A percentile compares a stretch with the other conserved stretches of the same genome.
Evolutionary conservation across 352 stramenopile genomes (phyloP).

Genomic region (Phytophthora cactorum): DNA sequence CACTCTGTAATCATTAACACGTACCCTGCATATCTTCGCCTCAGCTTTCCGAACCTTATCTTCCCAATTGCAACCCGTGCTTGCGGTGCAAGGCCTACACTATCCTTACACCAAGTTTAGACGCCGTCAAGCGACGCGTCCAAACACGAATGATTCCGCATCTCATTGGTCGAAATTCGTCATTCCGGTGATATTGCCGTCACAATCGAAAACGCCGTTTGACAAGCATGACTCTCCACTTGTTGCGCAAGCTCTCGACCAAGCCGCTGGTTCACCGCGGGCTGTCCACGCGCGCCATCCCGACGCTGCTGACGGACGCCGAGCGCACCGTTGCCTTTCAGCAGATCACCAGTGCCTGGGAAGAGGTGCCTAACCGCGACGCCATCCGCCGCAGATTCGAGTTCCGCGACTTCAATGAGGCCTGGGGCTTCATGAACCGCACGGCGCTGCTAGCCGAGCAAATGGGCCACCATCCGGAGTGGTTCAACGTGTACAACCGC

Average conservation of each 20-base stretch:
- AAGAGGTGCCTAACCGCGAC: constrained; percentile 63
- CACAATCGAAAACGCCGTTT: constrained; percentile 5
- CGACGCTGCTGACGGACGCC: constrained; percentile 50
- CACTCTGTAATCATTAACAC: constrained; percentile 38
- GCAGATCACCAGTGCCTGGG: constrained; percentile 60
- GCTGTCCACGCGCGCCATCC: constrained; percentile 40
- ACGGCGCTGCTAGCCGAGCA: constrained; percentile 80
- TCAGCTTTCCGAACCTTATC: background rate
- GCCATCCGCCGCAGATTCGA: constrained; percentile 85
- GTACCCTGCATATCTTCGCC: constrained; percentile 19
- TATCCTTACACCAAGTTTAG: background rate
- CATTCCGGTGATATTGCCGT: constrained; percentile 6
- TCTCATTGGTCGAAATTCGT: constrained; percentile 28
- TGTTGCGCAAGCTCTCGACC: constrained; percentile 9
- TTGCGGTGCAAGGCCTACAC: background rate
- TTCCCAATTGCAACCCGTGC: background rate
- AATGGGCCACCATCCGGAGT: constrained; percentile 98
- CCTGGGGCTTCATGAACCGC: constrained; percentile 84
- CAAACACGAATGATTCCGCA: background rate
- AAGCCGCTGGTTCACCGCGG: constrained; percentile 19
- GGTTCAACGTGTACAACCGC: constrained; percentile 99
- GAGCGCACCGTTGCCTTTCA: constrained; percentile 51
- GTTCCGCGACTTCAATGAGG: constrained; percentile 86
- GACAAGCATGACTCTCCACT: constrained; percentile 5
- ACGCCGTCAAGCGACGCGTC: background rate